phyloP scores from a whole-genome alignment of 2,329 filamentous ascomycete species.

The Calonectria hongkongensis region DNA sequence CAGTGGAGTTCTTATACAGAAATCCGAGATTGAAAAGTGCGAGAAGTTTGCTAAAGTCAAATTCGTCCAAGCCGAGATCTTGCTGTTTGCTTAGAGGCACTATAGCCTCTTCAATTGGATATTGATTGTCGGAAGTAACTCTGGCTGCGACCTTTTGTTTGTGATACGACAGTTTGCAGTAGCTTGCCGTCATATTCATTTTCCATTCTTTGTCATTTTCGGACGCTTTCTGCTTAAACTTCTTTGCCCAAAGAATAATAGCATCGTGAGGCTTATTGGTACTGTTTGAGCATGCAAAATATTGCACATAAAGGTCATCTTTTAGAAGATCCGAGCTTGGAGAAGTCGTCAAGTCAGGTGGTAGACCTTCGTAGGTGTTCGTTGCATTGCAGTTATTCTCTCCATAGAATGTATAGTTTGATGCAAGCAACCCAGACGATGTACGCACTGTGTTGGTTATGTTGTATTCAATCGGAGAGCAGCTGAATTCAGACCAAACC shows the following conservation, averaged over 20 bases:
- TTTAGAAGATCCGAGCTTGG: not conserved
- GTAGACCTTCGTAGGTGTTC: not conserved
- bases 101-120: not conserved
- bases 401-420: not conserved
- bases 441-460: not conserved
- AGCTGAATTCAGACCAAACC: constrained; percentile 4
- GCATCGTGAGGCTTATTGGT: not conserved
- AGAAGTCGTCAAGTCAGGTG: not conserved
- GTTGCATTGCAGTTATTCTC: not conserved
- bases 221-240: not conserved
- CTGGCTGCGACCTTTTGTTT: constrained; percentile 20
- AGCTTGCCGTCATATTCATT: not conserved
- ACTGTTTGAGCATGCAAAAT: not conserved
- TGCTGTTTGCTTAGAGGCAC: not conserved
- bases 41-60: not conserved
- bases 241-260: not conserved
- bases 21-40: not conserved
- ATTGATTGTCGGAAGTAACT: not conserved
- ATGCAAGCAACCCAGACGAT: not conserved
- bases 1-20: too few relatives aligned
- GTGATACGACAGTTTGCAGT: not conserved
- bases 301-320: not conserved
- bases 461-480: not conserved
- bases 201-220: not conserved
- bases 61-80: not conserved